Conservation (phyloP, 2,329 filamentous ascomycete genomes). For the Cercospora sojina region DNA sequence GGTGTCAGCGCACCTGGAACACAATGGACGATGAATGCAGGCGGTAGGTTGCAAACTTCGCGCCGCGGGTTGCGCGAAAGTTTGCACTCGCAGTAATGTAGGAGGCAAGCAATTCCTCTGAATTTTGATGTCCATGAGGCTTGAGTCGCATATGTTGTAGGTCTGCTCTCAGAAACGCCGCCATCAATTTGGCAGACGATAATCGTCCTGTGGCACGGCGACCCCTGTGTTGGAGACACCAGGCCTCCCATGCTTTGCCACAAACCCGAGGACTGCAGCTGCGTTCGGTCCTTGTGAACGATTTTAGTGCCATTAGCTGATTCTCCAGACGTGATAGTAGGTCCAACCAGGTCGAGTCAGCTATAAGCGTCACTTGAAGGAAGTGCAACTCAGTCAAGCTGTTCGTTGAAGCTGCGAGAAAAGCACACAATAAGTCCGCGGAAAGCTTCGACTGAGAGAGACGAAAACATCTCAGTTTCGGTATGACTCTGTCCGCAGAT, state of each 20-base stretch:
- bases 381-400: neutral
- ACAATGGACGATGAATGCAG: no score
- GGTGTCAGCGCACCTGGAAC: no score
- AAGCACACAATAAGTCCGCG: neutral
- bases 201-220: neutral
- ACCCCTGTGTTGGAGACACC: neutral
- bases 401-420: neutral
- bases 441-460: neutral
- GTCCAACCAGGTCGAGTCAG: neutral
- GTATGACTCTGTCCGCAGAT: neutral
- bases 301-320: neutral
- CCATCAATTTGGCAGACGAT: no score
- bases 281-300: neutral
- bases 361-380: neutral
- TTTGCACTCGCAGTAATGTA: no score
- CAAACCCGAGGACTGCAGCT: neutral
- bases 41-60: no score
- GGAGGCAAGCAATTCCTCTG: no score
- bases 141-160: no score
- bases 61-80: no score
- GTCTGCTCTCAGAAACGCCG: no score
- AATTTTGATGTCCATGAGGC: no score
- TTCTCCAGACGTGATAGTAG: neutral
- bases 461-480: neutral
- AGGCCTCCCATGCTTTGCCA: neutral